Evolutionary conservation across 352 stramenopile genomes (phyloP).

Genomic region (Elongisporangium anandrum): DNA sequence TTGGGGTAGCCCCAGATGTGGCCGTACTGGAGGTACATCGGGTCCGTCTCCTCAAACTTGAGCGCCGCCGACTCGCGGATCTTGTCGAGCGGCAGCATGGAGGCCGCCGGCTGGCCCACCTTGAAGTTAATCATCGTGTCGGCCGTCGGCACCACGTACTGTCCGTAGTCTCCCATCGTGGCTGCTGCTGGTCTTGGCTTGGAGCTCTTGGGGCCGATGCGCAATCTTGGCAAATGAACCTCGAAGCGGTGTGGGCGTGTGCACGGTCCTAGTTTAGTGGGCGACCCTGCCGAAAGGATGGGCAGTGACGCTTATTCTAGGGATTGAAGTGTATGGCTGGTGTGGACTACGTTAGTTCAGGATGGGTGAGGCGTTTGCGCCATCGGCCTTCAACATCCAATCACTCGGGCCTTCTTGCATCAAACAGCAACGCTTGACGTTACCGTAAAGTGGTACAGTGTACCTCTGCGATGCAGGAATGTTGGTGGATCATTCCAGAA

Average conservation of each 20-base stretch:
- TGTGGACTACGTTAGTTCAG: neutral
- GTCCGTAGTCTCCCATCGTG: constrained; percentile 78
- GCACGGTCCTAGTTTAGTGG: neutral
- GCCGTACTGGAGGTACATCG: constrained; percentile 87
- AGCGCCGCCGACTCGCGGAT: constrained; percentile 73
- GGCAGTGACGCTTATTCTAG: neutral
- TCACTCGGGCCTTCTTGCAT: neutral
- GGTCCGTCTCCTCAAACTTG: constrained; percentile 83
- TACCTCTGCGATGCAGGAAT: neutral
- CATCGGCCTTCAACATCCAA: neutral
- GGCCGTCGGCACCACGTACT: constrained; percentile 77
- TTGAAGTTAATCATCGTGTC: constrained; percentile 90
- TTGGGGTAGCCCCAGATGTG: constrained; percentile 87
- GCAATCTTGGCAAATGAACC: neutral
- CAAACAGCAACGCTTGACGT: neutral
- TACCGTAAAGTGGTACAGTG: neutral
- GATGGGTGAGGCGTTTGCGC: neutral
- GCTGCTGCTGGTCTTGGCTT: neutral
- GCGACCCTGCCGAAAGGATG: neutral
- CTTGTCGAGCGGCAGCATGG: constrained; percentile 86
- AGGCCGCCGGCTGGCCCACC: constrained; percentile 72
- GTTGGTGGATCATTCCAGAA: neutral
- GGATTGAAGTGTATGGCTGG: neutral
- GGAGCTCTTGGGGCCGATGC: neutral
- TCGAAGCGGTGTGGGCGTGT: neutral